Conservation (phyloP, 345 rosid species). For the Linum tenue region DNA sequence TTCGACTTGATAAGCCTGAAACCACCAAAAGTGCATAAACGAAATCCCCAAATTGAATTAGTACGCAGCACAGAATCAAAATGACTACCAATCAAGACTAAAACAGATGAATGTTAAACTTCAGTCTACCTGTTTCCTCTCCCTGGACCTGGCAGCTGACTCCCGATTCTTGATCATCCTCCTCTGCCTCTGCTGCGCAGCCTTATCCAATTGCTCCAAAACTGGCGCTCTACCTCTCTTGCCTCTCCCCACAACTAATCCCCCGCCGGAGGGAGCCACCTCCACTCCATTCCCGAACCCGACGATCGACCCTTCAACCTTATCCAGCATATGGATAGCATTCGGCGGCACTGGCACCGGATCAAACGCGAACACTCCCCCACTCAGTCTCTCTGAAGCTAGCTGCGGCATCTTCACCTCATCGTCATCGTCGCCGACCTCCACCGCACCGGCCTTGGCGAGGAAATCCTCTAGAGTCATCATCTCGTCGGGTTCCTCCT, state of each 20-base stretch:
- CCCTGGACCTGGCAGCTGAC: slow-evolving; percentile 93
- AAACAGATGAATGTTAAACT: not conserved
- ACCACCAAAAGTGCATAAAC: not conserved
- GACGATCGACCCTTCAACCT: slow-evolving; percentile 41
- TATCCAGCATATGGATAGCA: slow-evolving; percentile 50
- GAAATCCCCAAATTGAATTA: not conserved
- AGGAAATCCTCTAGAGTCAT: slow-evolving; percentile 92
- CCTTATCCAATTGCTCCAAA: slow-evolving; percentile 76
- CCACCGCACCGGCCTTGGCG: slow-evolving; percentile 13
- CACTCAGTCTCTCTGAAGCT: slow-evolving; percentile 31
- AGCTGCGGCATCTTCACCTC: slow-evolving; percentile 20
- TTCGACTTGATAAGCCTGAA: slow-evolving; percentile 83
- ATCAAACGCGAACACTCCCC: slow-evolving; percentile 45
- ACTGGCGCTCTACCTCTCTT: slow-evolving; percentile 52
- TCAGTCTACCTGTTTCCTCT: slow-evolving; percentile 65
- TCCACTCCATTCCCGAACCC: slow-evolving; percentile 45
- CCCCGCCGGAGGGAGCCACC: slow-evolving; percentile 10
- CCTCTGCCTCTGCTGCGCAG: slow-evolving; percentile 81
- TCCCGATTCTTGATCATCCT: slow-evolving; percentile 99
- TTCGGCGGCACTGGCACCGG: slow-evolving; percentile 19
- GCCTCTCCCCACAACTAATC: slow-evolving; percentile 36
- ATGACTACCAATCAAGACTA: not conserved
- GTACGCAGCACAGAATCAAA: not conserved
- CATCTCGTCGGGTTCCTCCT: slow-evolving; percentile 60
- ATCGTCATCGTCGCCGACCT: slow-evolving; percentile 5